phyloP scores from a whole-genome alignment of 225 moss, liverwort and hornwort species.

The Pseudoscleropodium purum region DNA sequence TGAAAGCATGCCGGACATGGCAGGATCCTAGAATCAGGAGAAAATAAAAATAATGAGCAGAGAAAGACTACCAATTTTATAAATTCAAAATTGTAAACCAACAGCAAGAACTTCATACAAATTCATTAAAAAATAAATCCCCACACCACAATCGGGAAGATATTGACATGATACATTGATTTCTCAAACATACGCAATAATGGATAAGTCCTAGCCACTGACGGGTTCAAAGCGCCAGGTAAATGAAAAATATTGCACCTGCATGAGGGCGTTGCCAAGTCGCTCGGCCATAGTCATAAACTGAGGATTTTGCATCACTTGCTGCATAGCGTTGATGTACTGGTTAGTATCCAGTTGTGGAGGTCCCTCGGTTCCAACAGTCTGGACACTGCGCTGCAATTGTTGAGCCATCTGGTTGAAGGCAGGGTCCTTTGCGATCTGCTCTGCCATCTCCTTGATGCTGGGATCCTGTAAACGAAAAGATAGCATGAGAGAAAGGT shows the following conservation, averaged over 20 bases:
- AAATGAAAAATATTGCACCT: slow-evolving; percentile 30
- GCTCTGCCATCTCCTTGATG: slow-evolving; percentile 99
- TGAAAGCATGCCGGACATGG: slow-evolving; percentile 98
- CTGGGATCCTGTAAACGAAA: slow-evolving; percentile 75
- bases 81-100: background rate
- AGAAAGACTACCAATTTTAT: background rate
- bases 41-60: background rate
- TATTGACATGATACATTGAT: background rate
- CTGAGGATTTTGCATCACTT: slow-evolving; percentile 99
- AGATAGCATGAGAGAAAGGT: background rate
- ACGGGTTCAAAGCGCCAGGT: background rate
- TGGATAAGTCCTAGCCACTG: background rate
- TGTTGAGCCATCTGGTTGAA: slow-evolving; percentile 99
- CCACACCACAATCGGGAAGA: background rate
- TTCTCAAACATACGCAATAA: background rate
- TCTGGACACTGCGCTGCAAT: slow-evolving; percentile 82
- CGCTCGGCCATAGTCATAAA: slow-evolving; percentile 99
- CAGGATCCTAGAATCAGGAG: slow-evolving; percentile 60
- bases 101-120: background rate
- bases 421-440: slow-evolving; percentile 96
- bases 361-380: slow-evolving; percentile 64
- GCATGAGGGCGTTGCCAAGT: slow-evolving; percentile 95
- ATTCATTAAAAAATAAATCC: background rate
- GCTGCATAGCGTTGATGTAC: slow-evolving; percentile 94
- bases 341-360: slow-evolving; percentile 87